Percentiles rank a stretch among this genome's conserved stretches.
Conservation (phyloP, 2,329 filamentous ascomycete genomes). For the Claviceps pusilla region DNA sequence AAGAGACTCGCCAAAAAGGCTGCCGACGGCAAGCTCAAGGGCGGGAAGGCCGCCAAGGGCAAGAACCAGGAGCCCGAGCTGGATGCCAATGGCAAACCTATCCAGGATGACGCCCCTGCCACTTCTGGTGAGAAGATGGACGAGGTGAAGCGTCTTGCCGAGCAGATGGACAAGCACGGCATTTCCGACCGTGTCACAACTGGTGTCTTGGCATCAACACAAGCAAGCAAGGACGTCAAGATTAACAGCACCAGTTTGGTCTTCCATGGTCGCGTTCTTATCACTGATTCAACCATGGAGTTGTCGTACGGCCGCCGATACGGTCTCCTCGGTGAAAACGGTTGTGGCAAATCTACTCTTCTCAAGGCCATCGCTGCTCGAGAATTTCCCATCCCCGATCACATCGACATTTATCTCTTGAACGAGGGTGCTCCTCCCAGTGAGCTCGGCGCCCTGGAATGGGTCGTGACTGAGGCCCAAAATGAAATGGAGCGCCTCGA, state of each 20-base stretch:
- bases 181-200: slow-evolving; percentile 96
- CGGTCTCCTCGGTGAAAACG: slow-evolving; percentile 94
- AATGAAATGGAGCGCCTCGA: slow-evolving; percentile 84
- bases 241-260: slow-evolving; percentile 86
- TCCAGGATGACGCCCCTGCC: slow-evolving; percentile 48
- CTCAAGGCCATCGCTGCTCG: slow-evolving; percentile 86
- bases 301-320: slow-evolving; percentile 86
- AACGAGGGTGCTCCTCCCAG: slow-evolving; percentile 90
- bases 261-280: slow-evolving; percentile 93
- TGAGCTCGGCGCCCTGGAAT: slow-evolving; percentile 83
- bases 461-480: slow-evolving; percentile 92
- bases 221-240: slow-evolving; percentile 85
- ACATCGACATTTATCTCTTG: slow-evolving; percentile 94
- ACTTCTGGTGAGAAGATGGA: slow-evolving; percentile 59
- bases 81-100: slow-evolving; percentile 45
- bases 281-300: slow-evolving; percentile 87
- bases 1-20: slow-evolving; percentile 59
- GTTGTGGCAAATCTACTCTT: slow-evolving; percentile 95
- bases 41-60: slow-evolving; percentile 50
- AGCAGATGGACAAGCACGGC: slow-evolving; percentile 92
- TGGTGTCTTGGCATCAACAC: slow-evolving; percentile 78
- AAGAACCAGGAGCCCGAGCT: slow-evolving; percentile 57
- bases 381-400: slow-evolving; percentile 90
- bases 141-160: slow-evolving; percentile 70
- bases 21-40: slow-evolving; percentile 65